Conservation (phyloP, 306 rosid species). For the Vicia villosa region DNA sequence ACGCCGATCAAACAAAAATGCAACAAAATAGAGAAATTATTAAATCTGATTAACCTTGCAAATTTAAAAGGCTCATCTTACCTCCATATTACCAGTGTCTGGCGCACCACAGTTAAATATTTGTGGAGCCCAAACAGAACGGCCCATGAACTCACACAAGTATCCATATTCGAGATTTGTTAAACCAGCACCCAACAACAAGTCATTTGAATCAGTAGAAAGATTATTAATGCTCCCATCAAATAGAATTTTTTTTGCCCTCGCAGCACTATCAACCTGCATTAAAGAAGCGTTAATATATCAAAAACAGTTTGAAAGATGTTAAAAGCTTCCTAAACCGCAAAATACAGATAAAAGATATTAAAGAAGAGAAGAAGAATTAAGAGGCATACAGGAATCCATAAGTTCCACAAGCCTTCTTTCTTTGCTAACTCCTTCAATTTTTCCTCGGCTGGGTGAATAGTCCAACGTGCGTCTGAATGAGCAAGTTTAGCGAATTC, state of each 20-base stretch:
- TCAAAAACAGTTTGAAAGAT: conserved; percentile 20
- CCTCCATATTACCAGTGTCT: conserved; percentile 99
- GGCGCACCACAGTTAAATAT: conserved; percentile 92
- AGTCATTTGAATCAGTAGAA: conserved; percentile 48
- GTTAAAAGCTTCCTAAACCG: conserved; percentile 28
- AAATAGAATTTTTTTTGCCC: conserved; percentile 67
- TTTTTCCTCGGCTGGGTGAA: conserved; percentile 91
- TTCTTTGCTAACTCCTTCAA: conserved; percentile 86
- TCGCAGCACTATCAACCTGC: conserved; percentile 92
- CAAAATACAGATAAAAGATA: conserved; percentile 29
- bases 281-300: conserved; percentile 33
- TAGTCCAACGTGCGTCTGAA: conserved; percentile 80
- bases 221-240: conserved; percentile 57
- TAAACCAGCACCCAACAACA: conserved; percentile 84
- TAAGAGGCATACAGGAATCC: conserved; percentile 75
- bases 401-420: conserved; percentile 97
- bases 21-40: not conserved
- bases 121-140: conserved; percentile 93
- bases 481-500: conserved; percentile 81
- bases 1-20: conserved; percentile 31
- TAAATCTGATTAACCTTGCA: conserved; percentile 19
- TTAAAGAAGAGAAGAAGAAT: conserved; percentile 29
- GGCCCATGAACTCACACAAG: conserved; percentile 98
- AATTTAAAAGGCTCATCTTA: conserved; percentile 44
- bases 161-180: conserved; percentile 96